Conservation (phyloP, 331 rosid genomes). For the Saraca asoca region DNA sequence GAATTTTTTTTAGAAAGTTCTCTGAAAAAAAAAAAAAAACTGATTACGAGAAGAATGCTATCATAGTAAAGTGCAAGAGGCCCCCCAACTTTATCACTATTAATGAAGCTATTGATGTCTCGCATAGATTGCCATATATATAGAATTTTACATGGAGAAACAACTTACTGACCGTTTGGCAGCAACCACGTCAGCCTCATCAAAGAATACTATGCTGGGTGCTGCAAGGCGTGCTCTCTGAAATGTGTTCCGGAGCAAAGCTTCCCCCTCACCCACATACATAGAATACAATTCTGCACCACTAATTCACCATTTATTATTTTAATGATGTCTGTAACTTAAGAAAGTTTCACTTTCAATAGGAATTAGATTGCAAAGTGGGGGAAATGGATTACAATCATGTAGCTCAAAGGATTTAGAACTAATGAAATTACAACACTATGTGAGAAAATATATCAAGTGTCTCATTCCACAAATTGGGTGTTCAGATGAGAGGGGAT, state of each 20-base stretch:
- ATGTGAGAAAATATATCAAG: not conserved
- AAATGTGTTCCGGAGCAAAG: slow-evolving; percentile 78
- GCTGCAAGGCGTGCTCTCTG: slow-evolving; percentile 88
- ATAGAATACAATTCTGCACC: slow-evolving; percentile 93
- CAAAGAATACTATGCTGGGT: slow-evolving; percentile 86
- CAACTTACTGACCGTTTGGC: slow-evolving; percentile 71
- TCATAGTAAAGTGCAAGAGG: slow-evolving; percentile 8
- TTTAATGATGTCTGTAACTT: slow-evolving; percentile 20
- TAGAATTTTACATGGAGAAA: slow-evolving; percentile 8
- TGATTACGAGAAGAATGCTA: slow-evolving; percentile 11
- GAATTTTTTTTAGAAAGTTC: not conserved
- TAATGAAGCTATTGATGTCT: not conserved
- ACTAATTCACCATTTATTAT: slow-evolving; percentile 56
- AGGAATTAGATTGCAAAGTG: slow-evolving; percentile 19
- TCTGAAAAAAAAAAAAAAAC: slow-evolving; percentile 5
- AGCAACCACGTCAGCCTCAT: slow-evolving; percentile 88
- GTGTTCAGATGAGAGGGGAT: not conserved
- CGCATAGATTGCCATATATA: slow-evolving; percentile 6
- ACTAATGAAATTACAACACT: slow-evolving; percentile 20
- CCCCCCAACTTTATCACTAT: not conserved
- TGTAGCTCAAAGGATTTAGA: not conserved
- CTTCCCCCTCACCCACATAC: slow-evolving; percentile 98
- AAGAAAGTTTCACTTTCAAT: not conserved
- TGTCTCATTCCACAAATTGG: not conserved
- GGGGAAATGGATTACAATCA: not conserved